phyloP scores from a whole-genome alignment of 2,329 filamentous ascomycete genomes.

The Neoarthrinium moseri region DNA sequence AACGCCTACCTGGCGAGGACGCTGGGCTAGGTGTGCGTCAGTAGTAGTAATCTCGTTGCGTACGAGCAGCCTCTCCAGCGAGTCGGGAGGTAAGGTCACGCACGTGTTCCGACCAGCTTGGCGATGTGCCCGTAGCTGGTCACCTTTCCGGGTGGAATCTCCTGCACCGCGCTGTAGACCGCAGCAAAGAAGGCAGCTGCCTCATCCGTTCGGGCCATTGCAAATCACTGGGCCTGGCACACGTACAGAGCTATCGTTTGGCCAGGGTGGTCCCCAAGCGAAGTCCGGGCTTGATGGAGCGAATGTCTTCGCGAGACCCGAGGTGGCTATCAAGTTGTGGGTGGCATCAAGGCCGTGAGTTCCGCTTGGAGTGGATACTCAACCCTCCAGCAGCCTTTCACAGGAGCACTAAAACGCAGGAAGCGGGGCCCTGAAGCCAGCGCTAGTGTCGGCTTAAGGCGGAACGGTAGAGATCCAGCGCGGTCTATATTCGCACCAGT shows the following conservation, averaged over 20 bases:
- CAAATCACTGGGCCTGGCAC: too few species aligned
- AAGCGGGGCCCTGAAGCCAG: neutral
- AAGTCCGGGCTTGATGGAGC: neutral
- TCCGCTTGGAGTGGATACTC: too few species aligned
- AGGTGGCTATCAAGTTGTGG: too few species aligned
- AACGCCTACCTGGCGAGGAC: constrained; percentile 82
- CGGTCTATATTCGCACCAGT: too few species aligned
- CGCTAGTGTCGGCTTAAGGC: neutral
- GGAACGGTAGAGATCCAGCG: too few species aligned
- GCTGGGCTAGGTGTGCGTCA: constrained; percentile 51
- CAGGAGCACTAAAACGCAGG: too few species aligned
- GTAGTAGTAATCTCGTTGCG: neutral
- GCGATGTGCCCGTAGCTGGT: constrained; percentile 87
- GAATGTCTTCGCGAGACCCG: too few species aligned
- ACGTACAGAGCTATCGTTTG: too few species aligned
- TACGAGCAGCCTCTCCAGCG: too few species aligned
- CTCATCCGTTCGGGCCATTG: constrained; percentile 72
- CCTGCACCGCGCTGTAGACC: constrained; percentile 81
- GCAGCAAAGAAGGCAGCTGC: constrained; percentile 71
- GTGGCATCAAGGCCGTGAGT: too few species aligned
- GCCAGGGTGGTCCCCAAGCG: neutral
- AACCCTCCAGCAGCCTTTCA: too few species aligned
- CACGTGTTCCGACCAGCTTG: constrained; percentile 69
- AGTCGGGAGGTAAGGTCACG: constrained; percentile 30
- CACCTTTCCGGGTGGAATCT: constrained; percentile 80